Evolutionary conservation across 805 yeast species (phyloP).

Genomic region (Candida railenensis): DNA sequence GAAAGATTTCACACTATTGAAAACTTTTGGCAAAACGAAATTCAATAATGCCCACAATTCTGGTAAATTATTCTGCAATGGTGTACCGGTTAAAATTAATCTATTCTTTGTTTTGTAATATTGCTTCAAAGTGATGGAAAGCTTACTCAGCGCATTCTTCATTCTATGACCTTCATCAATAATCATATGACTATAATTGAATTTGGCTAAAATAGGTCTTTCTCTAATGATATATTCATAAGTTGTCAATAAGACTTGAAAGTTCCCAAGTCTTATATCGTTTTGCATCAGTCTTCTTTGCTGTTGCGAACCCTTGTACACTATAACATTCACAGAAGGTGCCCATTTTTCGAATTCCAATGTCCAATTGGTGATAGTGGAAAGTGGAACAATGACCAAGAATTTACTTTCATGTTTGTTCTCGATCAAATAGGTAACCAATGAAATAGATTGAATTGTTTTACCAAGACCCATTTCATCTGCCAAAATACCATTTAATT

Average conservation of each 20-base stretch:
- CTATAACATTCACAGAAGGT: conserved; percentile 67
- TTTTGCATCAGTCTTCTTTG: conserved; percentile 66
- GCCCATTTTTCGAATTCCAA: conserved; percentile 88
- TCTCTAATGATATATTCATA: conserved; percentile 81
- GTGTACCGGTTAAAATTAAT: conserved; percentile 84
- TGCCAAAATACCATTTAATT: conserved; percentile 62
- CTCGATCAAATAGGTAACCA: conserved; percentile 70
- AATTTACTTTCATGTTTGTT: conserved; percentile 68
- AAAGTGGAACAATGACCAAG: conserved; percentile 78
- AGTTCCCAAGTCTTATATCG: conserved; percentile 65
- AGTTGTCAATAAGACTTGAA: conserved; percentile 76
- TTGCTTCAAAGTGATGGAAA: conserved; percentile 67
- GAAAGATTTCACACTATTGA: conserved; percentile 81
- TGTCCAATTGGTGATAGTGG: conserved; percentile 85
- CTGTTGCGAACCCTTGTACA: conserved; percentile 75
- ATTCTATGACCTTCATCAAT: conserved; percentile 90
- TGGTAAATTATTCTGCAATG: conserved; percentile 80
- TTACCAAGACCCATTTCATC: conserved; percentile 72
- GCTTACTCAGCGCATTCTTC: conserved; percentile 76
- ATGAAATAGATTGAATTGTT: conserved; percentile 74
- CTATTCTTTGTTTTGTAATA: conserved; percentile 75
- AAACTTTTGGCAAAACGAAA: conserved; percentile 79
- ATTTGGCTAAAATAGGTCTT: conserved; percentile 64
- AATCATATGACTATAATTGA: conserved; percentile 82
- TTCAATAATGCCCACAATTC: conserved; percentile 84